Conservation (phyloP, 176 grass and related monocot genomes). For the Microstegium vimineum region DNA sequence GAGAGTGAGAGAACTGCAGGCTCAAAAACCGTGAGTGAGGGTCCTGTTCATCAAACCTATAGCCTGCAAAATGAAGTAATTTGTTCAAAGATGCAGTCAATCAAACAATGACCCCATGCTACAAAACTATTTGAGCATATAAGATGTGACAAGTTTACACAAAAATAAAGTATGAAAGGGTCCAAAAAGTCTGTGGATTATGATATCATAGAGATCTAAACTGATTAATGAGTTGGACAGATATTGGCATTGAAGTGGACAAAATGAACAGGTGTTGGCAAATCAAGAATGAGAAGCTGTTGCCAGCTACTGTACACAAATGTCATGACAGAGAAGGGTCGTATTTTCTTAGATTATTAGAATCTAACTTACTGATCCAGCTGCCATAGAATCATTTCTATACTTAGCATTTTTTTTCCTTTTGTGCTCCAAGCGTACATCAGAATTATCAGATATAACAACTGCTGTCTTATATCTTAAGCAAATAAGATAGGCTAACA, state of each 20-base stretch:
- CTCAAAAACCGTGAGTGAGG: conserved; percentile 52
- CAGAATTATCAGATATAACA: neutral
- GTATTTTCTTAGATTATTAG: neutral
- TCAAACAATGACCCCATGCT: neutral
- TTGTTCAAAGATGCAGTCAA: neutral
- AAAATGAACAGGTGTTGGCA: neutral
- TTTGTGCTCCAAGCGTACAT: neutral
- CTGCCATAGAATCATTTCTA: neutral
- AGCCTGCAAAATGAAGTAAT: conserved; percentile 65
- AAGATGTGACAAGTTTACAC: neutral
- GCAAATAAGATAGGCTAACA: neutral
- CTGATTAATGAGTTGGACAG: neutral
- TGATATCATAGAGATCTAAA: neutral
- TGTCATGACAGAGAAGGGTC: neutral
- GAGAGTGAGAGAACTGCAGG: conserved; percentile 62
- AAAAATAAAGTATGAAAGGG: neutral
- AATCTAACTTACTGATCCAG: neutral
- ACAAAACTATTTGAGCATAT: neutral
- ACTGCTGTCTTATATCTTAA: neutral
- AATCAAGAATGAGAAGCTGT: neutral
- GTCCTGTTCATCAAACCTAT: conserved; percentile 71
- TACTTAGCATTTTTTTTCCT: neutral
- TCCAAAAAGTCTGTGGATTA: neutral
- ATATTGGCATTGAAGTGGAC: neutral
- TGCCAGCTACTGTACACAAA: neutral